A percentile compares a stretch with the other conserved stretches of the same genome.
Evolutionary conservation across 2,329 filamentous ascomycete genomes (phyloP).

Genomic region (Mycogone perniciosa): DNA sequence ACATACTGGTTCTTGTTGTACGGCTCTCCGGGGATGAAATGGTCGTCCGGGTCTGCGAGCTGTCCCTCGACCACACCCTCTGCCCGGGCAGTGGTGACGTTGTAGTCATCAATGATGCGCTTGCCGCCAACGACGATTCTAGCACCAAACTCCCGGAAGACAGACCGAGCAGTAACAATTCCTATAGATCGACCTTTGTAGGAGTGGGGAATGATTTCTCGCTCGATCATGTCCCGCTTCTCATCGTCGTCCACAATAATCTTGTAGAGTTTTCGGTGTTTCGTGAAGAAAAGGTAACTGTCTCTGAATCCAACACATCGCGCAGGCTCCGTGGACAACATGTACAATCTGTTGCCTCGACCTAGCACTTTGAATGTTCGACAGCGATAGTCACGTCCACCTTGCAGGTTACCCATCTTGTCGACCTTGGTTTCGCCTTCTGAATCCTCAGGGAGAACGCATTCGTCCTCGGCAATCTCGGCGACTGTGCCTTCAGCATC

Average conservation of each 20-base stretch:
- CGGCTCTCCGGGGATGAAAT: constrained; percentile 66
- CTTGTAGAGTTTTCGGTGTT: constrained; percentile 93
- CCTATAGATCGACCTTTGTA: constrained; percentile 98
- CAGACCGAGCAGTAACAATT: constrained; percentile 90
- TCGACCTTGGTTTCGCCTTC: constrained; percentile 93
- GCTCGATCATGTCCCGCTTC: constrained; percentile 91
- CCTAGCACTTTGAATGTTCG: constrained; percentile 88
- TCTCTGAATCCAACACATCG: constrained; percentile 95
- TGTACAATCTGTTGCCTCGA: constrained; percentile 82
- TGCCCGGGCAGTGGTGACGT: constrained; percentile 65
- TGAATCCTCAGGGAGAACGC: constrained; percentile 76
- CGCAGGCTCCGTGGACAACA: constrained; percentile 96
- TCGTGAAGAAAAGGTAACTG: constrained; percentile 98
- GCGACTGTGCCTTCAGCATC: constrained; percentile 92
- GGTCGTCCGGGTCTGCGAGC: constrained; percentile 83
- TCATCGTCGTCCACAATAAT: constrained; percentile 98
- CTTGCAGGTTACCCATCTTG: constrained; percentile 75
- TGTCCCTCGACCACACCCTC: constrained; percentile 82
- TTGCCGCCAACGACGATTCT: constrained; percentile 89
- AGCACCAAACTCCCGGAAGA: constrained; percentile 94
- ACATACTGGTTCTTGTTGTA: constrained; percentile 99
- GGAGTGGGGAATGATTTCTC: constrained; percentile 92
- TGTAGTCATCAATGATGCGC: constrained; percentile 83
- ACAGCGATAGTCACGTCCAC: constrained; percentile 86
- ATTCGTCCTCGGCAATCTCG: constrained; percentile 87